phyloP scores from a whole-genome alignment of 768 basidiomycete genomes.

The Chlorophyllum brunneum region DNA sequence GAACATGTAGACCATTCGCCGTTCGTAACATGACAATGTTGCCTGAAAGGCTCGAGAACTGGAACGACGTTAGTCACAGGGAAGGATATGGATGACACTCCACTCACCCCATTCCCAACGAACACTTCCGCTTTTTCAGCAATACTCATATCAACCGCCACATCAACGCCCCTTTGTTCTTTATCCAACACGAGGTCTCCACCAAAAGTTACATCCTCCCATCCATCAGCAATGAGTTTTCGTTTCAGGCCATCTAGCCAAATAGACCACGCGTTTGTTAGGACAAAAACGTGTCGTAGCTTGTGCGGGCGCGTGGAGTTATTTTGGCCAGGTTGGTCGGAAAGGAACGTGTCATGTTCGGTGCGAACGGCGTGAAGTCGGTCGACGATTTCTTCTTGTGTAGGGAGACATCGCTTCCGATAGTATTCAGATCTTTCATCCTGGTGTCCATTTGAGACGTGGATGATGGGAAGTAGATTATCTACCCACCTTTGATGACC shows the following conservation, averaged over 20 bases:
- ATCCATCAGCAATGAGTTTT: constrained; percentile 42
- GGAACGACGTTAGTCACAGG: background rate
- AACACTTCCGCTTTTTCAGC: constrained; percentile 56
- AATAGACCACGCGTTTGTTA: constrained; percentile 50
- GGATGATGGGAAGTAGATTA: background rate
- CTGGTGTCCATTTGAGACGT: background rate
- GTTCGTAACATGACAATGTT: constrained; percentile 45
- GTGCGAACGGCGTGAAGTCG: constrained; percentile 30
- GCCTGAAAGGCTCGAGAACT: constrained; percentile 49
- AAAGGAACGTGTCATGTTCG: constrained; percentile 22
- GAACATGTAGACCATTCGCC: constrained; percentile 37
- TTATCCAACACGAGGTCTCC: constrained; percentile 36
- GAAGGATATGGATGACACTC: constrained; percentile 9
- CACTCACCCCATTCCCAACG: constrained; percentile 56
- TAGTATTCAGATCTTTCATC: constrained; percentile 28
- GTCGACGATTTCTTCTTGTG: constrained; percentile 35
- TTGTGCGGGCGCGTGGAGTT: background rate
- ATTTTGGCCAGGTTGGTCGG: background rate
- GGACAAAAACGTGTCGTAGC: constrained; percentile 35
- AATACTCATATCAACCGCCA: constrained; percentile 60
- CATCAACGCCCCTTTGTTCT: constrained; percentile 43
- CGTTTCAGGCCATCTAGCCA: constrained; percentile 34
- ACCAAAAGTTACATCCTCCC: constrained; percentile 40
- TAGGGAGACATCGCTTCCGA: constrained; percentile 40
- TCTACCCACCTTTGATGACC: background rate